Conservation (phyloP, 306 rosid species). For the Castanospermum australe region DNA sequence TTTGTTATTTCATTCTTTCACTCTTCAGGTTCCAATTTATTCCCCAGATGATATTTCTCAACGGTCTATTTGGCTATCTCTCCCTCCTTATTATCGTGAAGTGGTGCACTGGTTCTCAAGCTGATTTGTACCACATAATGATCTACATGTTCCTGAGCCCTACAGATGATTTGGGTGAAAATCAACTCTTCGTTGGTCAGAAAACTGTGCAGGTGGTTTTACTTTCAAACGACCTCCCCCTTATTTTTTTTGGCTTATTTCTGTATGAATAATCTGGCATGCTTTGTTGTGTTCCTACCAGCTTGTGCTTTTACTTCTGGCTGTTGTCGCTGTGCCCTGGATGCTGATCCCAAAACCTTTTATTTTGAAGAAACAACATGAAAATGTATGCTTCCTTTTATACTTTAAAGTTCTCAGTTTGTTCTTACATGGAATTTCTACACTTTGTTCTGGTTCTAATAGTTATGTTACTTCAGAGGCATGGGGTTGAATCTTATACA, state of each 20-base stretch:
- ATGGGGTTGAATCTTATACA: slow-evolving; percentile 67
- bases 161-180: slow-evolving; percentile 85
- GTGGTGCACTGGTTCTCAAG: slow-evolving; percentile 96
- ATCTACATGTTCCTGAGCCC: slow-evolving; percentile 99
- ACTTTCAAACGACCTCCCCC: neutral
- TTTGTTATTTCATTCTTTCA: slow-evolving; percentile 13
- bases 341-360: slow-evolving; percentile 98
- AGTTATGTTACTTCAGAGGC: slow-evolving; percentile 62
- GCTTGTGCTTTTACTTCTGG: slow-evolving; percentile 76
- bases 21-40: slow-evolving; percentile 87
- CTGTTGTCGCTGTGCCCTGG: slow-evolving; percentile 93
- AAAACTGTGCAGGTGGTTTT: slow-evolving; percentile 69
- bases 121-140: slow-evolving; percentile 91
- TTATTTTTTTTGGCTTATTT: neutral
- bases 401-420: neutral
- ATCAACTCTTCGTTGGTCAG: slow-evolving; percentile 94
- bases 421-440: neutral
- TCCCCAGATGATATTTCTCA: slow-evolving; percentile 91
- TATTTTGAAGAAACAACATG: slow-evolving; percentile 85
- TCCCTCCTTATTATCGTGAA: slow-evolving; percentile 77
- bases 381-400: slow-evolving; percentile 56
- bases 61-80: slow-evolving; percentile 89
- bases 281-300: slow-evolving; percentile 37
- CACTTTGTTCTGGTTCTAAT: slow-evolving; percentile 32
- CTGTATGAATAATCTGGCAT: slow-evolving; percentile 8